A percentile compares a stretch with the other conserved stretches of the same genome.
Evolutionary conservation across 2,329 filamentous ascomycete genomes (phyloP).

Genomic region (Colletotrichum spinosum): DNA sequence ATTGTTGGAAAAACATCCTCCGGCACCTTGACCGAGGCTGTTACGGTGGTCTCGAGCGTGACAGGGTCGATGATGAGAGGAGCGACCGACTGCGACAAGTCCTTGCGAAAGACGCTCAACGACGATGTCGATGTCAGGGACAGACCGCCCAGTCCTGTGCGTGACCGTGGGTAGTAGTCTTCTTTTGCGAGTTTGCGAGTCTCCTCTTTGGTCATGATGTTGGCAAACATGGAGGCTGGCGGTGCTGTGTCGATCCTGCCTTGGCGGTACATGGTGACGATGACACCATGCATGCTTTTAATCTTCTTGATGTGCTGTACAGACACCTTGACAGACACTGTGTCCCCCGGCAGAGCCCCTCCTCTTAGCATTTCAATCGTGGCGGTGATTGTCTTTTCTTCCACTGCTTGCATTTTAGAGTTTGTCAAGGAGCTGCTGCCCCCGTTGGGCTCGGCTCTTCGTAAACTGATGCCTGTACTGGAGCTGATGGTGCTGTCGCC

Average conservation of each 20-base stretch:
- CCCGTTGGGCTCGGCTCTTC: slow-evolving; percentile 30
- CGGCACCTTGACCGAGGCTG: slow-evolving; percentile 85
- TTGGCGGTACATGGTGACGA: slow-evolving; percentile 91
- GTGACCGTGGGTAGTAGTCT: slow-evolving; percentile 88
- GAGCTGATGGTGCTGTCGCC: slow-evolving; percentile 77
- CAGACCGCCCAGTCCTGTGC: slow-evolving; percentile 86
- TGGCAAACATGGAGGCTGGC: slow-evolving; percentile 60
- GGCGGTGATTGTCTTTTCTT: slow-evolving; percentile 85
- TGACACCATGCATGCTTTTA: slow-evolving; percentile 91
- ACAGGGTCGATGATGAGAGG: slow-evolving; percentile 88
- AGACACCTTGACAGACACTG: slow-evolving; percentile 80
- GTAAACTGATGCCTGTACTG: slow-evolving; percentile 70
- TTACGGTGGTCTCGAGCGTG: slow-evolving; percentile 83
- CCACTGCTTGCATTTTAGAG: slow-evolving; percentile 57
- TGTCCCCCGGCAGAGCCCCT: slow-evolving; percentile 88
- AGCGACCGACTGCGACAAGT: slow-evolving; percentile 88
- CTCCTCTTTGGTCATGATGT: slow-evolving; percentile 68
- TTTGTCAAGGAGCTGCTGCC: slow-evolving; percentile 54
- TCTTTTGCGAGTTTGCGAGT: slow-evolving; percentile 79
- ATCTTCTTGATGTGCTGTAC: slow-evolving; percentile 91
- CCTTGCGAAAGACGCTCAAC: slow-evolving; percentile 94
- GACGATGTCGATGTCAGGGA: slow-evolving; percentile 88
- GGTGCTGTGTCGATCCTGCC: slow-evolving; percentile 87
- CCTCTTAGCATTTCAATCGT: slow-evolving; percentile 85
- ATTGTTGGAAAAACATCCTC: slow-evolving; percentile 95